Base-by-base conservation (phyloP, 768 basidiomycete species). In the Auriculariales sp. region DNA sequence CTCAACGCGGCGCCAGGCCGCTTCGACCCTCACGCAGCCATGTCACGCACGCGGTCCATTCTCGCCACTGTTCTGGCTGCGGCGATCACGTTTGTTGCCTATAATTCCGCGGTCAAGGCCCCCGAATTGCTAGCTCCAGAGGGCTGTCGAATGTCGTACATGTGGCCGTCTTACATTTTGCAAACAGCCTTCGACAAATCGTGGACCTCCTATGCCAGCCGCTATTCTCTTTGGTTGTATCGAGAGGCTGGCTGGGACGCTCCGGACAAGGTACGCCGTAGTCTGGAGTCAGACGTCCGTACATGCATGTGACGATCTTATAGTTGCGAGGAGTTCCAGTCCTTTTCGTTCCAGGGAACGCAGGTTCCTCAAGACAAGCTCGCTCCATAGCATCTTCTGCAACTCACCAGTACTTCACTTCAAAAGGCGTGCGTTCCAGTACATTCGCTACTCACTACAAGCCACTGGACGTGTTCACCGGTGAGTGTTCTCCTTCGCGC, bases 111-210 rank as follows among this genome's bases (percentile, higher is more conserved):
- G 34, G 61, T 63, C 15, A 68, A 75, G 56, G 62, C 72, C n/a
- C 62, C 67, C 24, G 57, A 66, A 33, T 68, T 65, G 30, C 68
- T 88, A 48, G 90, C 88, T 0, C 85, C 86, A 3, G 85, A 90
- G 71, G 88, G 87, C 76, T 97, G 92, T 65, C 77, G 83, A 31
- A 97, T 97, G 92, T 90, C 89, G 48, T 92, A 79, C 73, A 95
- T 94, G 92, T 85, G 78, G 3, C 93, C 93, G 2, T 84, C 85
- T 0, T 98, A 98, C 63, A 63, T 88, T 15, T 71, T 78, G 29
- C 81, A 94, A 55, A 59, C 71, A 6, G 71, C 69, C 31, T 82
- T 92, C 56, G 73, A 89, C 57, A 55, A 66, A 14, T 67, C 74
- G 3, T 83, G 84, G 80, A 81, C 83, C 22, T 77, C 79, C 2